Evolutionary conservation across 148 eudicot species (phyloP).

Genomic region (Heliosperma pusillum): DNA sequence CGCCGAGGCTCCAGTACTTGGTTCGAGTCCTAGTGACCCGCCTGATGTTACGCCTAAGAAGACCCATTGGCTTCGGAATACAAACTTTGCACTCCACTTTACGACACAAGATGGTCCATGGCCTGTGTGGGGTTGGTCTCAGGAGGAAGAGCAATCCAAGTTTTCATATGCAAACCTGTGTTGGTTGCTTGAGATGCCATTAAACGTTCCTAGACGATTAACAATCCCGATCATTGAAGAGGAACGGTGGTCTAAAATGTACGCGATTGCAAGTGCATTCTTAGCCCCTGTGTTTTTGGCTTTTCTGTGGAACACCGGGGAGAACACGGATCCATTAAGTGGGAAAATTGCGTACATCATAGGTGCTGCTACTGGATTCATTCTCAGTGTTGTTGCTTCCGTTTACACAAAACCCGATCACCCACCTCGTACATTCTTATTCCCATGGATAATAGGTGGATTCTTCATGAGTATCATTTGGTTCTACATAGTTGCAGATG

Average conservation of each 20-base stretch:
- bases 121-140: slow-evolving; percentile 55
- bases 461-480: slow-evolving; percentile 73
- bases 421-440: slow-evolving; percentile 49
- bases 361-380: slow-evolving; percentile 31
- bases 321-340: slow-evolving; percentile 19
- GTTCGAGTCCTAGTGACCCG: slow-evolving; percentile 14
- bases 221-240: slow-evolving; percentile 68
- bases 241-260: slow-evolving; percentile 67
- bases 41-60: slow-evolving; percentile 33
- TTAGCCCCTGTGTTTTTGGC: slow-evolving; percentile 65
- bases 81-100: slow-evolving; percentile 52
- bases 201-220: slow-evolving; percentile 47
- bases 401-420: slow-evolving; percentile 43
- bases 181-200: slow-evolving; percentile 48
- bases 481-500: slow-evolving; percentile 70
- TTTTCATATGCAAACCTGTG: slow-evolving; percentile 41
- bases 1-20: slow-evolving; percentile 28
- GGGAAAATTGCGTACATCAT: slow-evolving; percentile 33
- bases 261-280: slow-evolving; percentile 56
- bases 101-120: slow-evolving; percentile 28
- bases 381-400: slow-evolving; percentile 40
- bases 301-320: slow-evolving; percentile 49
- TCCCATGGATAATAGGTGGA: slow-evolving; percentile 67
- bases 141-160: slow-evolving; percentile 29
- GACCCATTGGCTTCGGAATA: slow-evolving; percentile 69